A percentile compares a stretch with the other conserved stretches of the same genome.
These are phyloP conservation scores for Tetrapisispora namnaoensis DNA, from an alignment of 805 yeast genomes.

Conservation along the genomic window DNA sequence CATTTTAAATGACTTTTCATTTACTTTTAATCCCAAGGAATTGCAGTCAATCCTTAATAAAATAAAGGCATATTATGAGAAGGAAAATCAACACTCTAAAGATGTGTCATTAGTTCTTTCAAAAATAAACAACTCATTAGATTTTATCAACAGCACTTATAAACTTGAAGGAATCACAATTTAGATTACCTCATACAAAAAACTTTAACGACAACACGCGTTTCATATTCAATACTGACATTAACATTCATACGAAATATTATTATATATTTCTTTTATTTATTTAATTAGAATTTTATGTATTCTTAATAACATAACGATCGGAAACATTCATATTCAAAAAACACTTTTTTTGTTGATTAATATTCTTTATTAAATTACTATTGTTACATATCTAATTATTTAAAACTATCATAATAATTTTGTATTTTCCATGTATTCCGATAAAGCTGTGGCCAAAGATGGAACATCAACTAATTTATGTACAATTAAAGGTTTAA, in stretches of 20 bases:
- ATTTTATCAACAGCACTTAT: neutral
- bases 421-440: conserved; percentile 25
- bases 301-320: neutral
- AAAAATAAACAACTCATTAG: neutral
- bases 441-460: conserved; percentile 22
- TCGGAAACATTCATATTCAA: neutral
- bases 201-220: neutral
- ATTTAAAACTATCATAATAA: neutral
- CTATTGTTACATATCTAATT: neutral
- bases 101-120: neutral
- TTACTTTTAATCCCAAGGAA: conserved; percentile 11
- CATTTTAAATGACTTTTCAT: conserved; percentile 13
- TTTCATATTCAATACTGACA: neutral
- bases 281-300: neutral
- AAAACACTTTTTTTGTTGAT: neutral
- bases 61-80: neutral
- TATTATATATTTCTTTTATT: neutral
- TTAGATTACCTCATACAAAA: neutral
- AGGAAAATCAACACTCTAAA: neutral
- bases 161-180: neutral
- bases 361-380: neutral
- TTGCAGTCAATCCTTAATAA: conserved; percentile 7
- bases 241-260: neutral
- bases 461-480: conserved; percentile 28
- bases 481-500: conserved; percentile 24